These are phyloP conservation scores for Filobasidium wieringae DNA, from an alignment of 768 basidiomycete genomes.

Conservation along the genomic window DNA sequence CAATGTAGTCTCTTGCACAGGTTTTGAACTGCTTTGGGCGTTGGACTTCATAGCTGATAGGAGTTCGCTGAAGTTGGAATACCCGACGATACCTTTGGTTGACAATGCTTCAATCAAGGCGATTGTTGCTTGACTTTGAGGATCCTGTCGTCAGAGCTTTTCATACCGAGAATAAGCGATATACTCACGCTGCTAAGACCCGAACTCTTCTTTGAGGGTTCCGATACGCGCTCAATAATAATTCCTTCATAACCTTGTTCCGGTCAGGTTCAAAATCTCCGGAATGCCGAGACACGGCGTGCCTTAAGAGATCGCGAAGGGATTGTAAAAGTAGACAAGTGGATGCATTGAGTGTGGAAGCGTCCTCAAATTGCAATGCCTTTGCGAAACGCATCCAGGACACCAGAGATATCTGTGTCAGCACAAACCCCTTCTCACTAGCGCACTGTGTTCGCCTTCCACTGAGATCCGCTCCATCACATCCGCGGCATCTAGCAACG, in stretches of 20 bases:
- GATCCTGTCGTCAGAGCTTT: neutral
- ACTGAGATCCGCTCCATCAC: neutral
- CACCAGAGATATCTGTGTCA: neutral
- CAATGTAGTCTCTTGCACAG: slow-evolving; percentile 18
- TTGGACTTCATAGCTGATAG: neutral
- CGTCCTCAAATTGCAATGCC: neutral
- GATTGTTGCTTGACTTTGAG: neutral
- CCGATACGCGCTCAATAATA: neutral
- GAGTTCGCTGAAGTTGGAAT: neutral
- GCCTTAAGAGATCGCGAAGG: neutral
- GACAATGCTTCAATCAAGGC: slow-evolving; percentile 3
- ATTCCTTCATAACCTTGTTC: neutral
- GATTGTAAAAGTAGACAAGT: neutral
- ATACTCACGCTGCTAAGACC: slow-evolving; percentile 1
- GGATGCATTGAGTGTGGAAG: neutral
- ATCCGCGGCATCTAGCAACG: neutral
- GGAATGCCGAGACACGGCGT: neutral
- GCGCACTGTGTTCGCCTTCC: neutral
- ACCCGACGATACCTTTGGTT: neutral
- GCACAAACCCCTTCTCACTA: neutral
- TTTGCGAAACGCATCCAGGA: neutral
- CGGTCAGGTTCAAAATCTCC: neutral
- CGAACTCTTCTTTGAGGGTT: neutral
- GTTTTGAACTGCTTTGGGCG: neutral
- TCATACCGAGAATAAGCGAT: neutral